These are phyloP conservation scores for Trametes pubescens DNA, from an alignment of 1,284 basidiomycete genomes.

Conservation along the genomic window DNA sequence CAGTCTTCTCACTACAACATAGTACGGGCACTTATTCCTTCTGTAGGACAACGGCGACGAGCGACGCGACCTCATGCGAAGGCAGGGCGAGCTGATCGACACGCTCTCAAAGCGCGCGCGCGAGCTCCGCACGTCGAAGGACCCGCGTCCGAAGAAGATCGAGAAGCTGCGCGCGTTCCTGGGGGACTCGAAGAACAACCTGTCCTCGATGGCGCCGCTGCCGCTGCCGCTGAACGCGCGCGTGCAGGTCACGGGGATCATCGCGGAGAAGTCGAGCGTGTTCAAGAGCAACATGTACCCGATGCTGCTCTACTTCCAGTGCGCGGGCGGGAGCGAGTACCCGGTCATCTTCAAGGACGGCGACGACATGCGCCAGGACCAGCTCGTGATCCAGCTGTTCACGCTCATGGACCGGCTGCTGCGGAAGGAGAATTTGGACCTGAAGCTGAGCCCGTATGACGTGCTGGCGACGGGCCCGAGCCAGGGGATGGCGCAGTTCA, in stretches of 20 bases:
- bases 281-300: slow-evolving; percentile 99
- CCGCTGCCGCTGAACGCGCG: slow-evolving; percentile 91
- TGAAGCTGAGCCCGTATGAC: slow-evolving; percentile 92
- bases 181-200: slow-evolving; percentile 84
- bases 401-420: slow-evolving; percentile 96
- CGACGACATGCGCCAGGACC: slow-evolving; percentile 98
- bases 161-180: slow-evolving; percentile 90
- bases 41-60: slow-evolving; percentile 70
- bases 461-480: slow-evolving; percentile 92
- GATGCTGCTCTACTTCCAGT: slow-evolving; percentile 90
- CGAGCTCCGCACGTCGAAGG: slow-evolving; percentile 90
- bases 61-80: slow-evolving; percentile 80
- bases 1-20: neutral
- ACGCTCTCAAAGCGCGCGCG: slow-evolving; percentile 85
- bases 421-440: slow-evolving; percentile 94
- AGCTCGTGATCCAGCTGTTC: slow-evolving; percentile 96
- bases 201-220: slow-evolving; percentile 78
- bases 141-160: slow-evolving; percentile 95
- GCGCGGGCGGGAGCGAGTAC: slow-evolving; percentile 80
- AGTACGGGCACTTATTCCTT: neutral
- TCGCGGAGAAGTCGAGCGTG: slow-evolving; percentile 90
- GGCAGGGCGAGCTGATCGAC: slow-evolving; percentile 89
- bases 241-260: slow-evolving; percentile 84
- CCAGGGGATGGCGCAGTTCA: slow-evolving; percentile 97
- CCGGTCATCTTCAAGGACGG: slow-evolving; percentile 99